These are phyloP conservation scores for Globisporangium nodosum DNA, from an alignment of 352 stramenopile species.

Conservation along the genomic window DNA sequence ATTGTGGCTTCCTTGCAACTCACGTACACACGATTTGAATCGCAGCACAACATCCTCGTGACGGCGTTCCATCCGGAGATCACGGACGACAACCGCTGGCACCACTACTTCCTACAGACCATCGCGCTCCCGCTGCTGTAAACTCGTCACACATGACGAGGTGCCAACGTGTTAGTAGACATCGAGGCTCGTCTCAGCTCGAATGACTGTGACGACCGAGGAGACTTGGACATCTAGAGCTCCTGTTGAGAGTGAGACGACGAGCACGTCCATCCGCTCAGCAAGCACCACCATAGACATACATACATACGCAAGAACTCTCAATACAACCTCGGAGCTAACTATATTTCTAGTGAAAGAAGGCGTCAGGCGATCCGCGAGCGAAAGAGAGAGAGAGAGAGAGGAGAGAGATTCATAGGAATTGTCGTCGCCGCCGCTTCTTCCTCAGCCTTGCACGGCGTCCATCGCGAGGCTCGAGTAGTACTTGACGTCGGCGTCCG, in stretches of 20 bases:
- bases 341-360: slow-evolving; percentile 20
- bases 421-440: background rate
- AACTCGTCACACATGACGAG: slow-evolving; percentile 1
- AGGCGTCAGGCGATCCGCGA: background rate
- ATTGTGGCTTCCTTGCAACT: no score
- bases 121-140: slow-evolving; percentile 49
- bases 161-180: no score
- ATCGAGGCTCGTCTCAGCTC: no score
- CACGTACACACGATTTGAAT: no score
- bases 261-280: no score
- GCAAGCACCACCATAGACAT: no score
- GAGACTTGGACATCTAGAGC: no score
- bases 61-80: slow-evolving; percentile 97
- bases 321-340: no score
- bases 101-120: slow-evolving; percentile 92
- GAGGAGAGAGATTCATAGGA: slow-evolving; percentile 14
- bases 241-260: no score
- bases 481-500: slow-evolving; percentile 84
- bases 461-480: slow-evolving; percentile 81
- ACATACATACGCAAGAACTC: no score
- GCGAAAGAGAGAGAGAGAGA: slow-evolving; percentile 4
- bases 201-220: no score
- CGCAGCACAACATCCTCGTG: slow-evolving; percentile 87
- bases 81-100: slow-evolving; percentile 91
- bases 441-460: slow-evolving; percentile 49